Base-by-base conservation (phyloP, 176 grass and related monocot genomes). In the Typha latifolia region DNA sequence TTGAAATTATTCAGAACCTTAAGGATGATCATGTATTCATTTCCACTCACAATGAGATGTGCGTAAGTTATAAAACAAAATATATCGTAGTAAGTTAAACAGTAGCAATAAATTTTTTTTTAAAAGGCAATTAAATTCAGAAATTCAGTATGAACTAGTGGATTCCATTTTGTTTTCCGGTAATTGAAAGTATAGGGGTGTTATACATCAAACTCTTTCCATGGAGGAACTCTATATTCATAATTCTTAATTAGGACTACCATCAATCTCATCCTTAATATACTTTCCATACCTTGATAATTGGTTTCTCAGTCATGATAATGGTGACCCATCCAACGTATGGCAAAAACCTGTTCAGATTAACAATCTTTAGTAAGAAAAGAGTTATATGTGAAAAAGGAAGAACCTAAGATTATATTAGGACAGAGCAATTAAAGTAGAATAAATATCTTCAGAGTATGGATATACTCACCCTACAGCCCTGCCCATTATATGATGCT, bases 251-350 rank as follows among this genome's bases (percentile, higher is more conserved):
- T n/a, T n/a, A n/a, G n/a, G n/a, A n/a, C 4, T 16, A 66, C 63
- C 13, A 48, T 69, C 66, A 74, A 69, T 62, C 19, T 61, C 23
- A 67, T 66, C 13, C 32, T 4, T 53, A 26, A 26, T 26, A 26
- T 26, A 26, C 2, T 0, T 4, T 63, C 6, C 76, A 50, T 80
- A 93, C 89, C 82, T 93, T 93, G 47, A 93, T 78, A 71, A 93
- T 52, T 43, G 85, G 89, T 59, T 94, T 94, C 77, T 89, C 85
- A 21, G 82, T 94, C 90, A 94, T 81, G 47, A 94, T 74, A 70
- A 89, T 94, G n/a, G 82, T 86, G 64, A 86, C 77, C 82, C 90
- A 94, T 22, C 90, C 82, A 5, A 89, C 85, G 69, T 94, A 81
- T 64, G 90, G 90, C 55, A 94, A 81, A 76, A 69, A 89, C 19